Base-by-base conservation (phyloP, 148 eudicot species). In the Rhododendron ovatum region DNA sequence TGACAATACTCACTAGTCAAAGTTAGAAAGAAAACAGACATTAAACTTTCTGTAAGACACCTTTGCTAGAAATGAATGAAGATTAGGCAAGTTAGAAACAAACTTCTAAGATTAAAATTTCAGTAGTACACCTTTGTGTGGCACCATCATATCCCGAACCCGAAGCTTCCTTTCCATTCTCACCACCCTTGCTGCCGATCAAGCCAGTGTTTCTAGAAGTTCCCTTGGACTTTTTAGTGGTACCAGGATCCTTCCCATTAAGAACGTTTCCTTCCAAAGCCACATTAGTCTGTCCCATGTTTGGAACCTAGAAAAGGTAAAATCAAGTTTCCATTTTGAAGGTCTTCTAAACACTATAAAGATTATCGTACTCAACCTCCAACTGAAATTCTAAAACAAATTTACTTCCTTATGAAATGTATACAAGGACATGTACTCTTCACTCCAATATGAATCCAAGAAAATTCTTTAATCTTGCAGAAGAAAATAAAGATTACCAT, bases 121-220 rank as follows among this genome's bases (percentile, higher is more conserved):
- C 53, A 69, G 57, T 79, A 20, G 85, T 53, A 57, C 67, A 98
- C 99, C 99, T 98, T 77, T 90, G 94, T 47, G 96, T 94, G 71
- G 93, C 96, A 87, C 94, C 93, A 88, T 96, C 98, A 90, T 94
- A 94, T 91, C 98, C 98, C 51, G 98, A 98, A 53, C 98, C 98
- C 55, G 98, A 98, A 91, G 96, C 86, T 50, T 91, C 91, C 84
- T 92, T 96, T 85, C 91, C 96, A 88, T 88, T 90, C 83, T 94
- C 97, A 75, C 88, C 91, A 67, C 86, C 90, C 90, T 92, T 94
- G 65, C 89, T 88, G 86, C 90, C 90, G 55, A 81, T 86, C 80
- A 45, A 37, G 77, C 86, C 77, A 35, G 86, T 78, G 84, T 89
- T 87, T 86, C 91, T 89, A 28, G 92, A 90, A 88, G 85, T 82